phyloP scores from a whole-genome alignment of 2,329 filamentous ascomycete genomes.

The Fusarium compactum region DNA sequence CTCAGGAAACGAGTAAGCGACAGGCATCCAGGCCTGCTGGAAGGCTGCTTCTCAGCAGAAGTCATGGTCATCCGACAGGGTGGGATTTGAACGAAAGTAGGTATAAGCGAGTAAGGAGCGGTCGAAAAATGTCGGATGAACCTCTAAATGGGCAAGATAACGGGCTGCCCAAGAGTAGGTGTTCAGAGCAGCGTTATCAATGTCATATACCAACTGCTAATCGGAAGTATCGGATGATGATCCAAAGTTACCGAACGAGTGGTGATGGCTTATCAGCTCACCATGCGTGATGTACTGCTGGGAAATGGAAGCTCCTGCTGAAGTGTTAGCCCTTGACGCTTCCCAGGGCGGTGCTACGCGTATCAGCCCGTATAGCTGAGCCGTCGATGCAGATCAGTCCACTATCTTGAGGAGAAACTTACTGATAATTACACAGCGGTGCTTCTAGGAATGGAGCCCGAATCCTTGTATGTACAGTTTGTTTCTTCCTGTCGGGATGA shows the following conservation, averaged over 20 bases:
- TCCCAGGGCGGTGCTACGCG: neutral
- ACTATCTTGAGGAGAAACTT: neutral
- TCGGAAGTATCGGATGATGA: slow-evolving; percentile 1
- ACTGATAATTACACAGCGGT: neutral
- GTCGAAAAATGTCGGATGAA: neutral
- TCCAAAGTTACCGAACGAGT: neutral
- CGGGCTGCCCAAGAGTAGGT: neutral
- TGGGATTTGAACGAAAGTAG: slow-evolving; percentile 12
- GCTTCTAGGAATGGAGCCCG: too few species aligned
- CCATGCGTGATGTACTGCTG: neutral
- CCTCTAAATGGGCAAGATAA: neutral
- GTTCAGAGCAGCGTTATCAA: neutral
- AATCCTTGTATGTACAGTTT: neutral
- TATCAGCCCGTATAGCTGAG: slow-evolving; percentile 15
- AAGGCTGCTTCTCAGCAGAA: slow-evolving; percentile 5
- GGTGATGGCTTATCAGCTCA: slow-evolving; percentile 4
- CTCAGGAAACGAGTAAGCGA: slow-evolving; percentile 40
- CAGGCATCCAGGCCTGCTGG: slow-evolving; percentile 3
- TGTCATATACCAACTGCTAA: slow-evolving; percentile 16
- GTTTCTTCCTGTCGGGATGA: neutral
- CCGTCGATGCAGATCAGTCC: neutral
- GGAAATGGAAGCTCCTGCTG: neutral
- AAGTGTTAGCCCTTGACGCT: neutral
- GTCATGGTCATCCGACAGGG: slow-evolving; percentile 5
- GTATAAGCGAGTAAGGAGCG: neutral